These are phyloP conservation scores for Pilasporangium apinafurcum DNA, from an alignment of 352 stramenopile genomes.

Conservation along the genomic window DNA sequence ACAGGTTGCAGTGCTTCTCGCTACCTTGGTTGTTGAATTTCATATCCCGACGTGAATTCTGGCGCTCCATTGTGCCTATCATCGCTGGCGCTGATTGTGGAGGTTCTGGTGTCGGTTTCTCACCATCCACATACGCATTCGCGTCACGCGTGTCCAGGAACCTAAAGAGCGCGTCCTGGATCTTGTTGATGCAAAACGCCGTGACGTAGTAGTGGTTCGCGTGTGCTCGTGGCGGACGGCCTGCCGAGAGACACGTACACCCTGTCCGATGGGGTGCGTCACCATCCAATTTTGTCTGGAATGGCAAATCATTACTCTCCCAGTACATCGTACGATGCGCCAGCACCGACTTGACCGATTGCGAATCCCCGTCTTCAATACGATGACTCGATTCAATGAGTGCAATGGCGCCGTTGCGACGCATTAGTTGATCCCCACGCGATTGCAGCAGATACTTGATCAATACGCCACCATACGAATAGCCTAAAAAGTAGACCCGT, in stretches of 20 bases:
- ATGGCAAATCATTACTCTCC: conserved; percentile 75
- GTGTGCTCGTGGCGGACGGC: conserved; percentile 53
- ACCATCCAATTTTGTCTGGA: conserved; percentile 72
- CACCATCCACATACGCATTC: conserved; percentile 68
- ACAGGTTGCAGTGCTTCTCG: conserved; percentile 87
- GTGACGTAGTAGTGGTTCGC: conserved; percentile 87
- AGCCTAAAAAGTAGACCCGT: conserved; percentile 83
- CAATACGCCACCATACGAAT: conserved; percentile 83
- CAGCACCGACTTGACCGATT: conserved; percentile 83
- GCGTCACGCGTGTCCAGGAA: conserved; percentile 77
- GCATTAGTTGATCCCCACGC: conserved; percentile 80
- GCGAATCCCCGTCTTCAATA: conserved; percentile 80
- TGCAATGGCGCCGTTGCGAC: conserved; percentile 78
- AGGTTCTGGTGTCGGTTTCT: conserved; percentile 60
- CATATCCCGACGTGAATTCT: conserved; percentile 46
- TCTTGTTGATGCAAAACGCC: conserved; percentile 86
- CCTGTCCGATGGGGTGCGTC: conserved; percentile 78
- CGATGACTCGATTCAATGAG: conserved; percentile 85
- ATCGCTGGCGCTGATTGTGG: conserved; percentile 39
- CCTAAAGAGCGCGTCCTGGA: conserved; percentile 78
- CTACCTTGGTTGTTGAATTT: conserved; percentile 69
- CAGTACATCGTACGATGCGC: conserved; percentile 88
- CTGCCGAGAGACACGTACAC: conserved; percentile 77
- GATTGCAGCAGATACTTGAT: conserved; percentile 88
- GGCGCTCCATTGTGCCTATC: conserved; percentile 36